These are phyloP conservation scores for Jaminaea rosea DNA, from an alignment of 1,284 basidiomycete species.

Conservation along the genomic window DNA sequence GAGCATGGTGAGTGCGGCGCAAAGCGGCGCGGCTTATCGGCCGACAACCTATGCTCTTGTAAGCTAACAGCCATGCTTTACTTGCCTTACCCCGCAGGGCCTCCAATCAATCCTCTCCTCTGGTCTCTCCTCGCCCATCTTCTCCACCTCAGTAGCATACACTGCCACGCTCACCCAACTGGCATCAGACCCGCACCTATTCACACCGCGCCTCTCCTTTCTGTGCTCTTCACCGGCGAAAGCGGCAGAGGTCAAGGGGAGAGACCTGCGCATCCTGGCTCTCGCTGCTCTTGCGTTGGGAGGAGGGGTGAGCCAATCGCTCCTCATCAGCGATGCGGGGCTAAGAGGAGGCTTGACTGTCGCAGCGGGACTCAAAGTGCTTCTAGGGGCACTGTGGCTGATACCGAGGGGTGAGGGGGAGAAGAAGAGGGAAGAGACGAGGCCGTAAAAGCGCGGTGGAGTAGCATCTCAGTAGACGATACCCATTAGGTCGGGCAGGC, in stretches of 20 bases:
- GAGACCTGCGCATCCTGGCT: constrained; percentile 27
- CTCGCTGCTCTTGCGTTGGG: constrained; percentile 22
- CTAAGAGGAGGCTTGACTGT: constrained; percentile 23
- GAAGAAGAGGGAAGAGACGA: neutral
- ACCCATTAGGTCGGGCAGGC: no score
- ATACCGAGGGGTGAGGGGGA: neutral
- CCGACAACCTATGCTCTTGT: neutral
- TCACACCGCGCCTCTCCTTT: neutral
- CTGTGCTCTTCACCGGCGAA: neutral
- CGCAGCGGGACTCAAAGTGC: constrained; percentile 25
- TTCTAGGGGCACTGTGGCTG: constrained; percentile 3
- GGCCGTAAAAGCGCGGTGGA: no score
- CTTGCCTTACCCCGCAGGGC: constrained; percentile 10
- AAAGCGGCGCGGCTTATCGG: neutral
- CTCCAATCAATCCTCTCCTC: constrained; percentile 34
- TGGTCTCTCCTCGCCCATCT: constrained; percentile 32
- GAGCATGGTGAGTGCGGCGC: neutral
- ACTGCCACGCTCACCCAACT: constrained; percentile 38
- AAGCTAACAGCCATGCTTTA: neutral
- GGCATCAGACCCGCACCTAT: constrained; percentile 36
- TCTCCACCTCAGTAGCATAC: constrained; percentile 35
- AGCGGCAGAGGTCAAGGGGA: constrained; percentile 9
- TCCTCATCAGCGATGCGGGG: constrained; percentile 23
- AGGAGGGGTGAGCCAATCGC: constrained; percentile 30
- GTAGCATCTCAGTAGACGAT: no score